Evolutionary conservation across 1,139 yeast genomes (phyloP).

Genomic region (Arxiozyma bovina): DNA sequence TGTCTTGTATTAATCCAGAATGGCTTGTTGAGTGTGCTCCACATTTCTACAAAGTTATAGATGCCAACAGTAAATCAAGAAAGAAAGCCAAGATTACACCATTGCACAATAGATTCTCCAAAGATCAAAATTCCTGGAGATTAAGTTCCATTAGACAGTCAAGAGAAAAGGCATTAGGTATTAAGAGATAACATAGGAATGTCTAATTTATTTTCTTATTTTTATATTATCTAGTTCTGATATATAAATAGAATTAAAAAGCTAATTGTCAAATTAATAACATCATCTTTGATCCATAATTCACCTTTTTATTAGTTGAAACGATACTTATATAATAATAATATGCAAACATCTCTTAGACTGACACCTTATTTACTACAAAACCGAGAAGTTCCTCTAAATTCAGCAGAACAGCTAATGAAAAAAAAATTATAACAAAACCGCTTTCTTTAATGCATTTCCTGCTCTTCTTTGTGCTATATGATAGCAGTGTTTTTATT

Average conservation of each 20-base stretch:
- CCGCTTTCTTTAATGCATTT: not conserved
- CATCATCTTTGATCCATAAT: not conserved
- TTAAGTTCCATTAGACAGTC: conserved; percentile 36
- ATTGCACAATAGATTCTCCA: conserved; percentile 46
- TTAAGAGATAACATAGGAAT: conserved; percentile 15
- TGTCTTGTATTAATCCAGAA: conserved; percentile 67
- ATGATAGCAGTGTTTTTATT: too few relatives aligned
- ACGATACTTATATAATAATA: too few relatives aligned
- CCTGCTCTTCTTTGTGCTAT: not conserved
- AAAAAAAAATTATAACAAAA: not conserved
- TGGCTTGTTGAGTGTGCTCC: conserved; percentile 90
- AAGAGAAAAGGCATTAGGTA: conserved; percentile 27
- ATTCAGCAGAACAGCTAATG: too few relatives aligned
- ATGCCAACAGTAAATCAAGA: conserved; percentile 35
- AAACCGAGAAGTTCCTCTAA: not conserved
- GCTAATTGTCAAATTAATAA: not conserved
- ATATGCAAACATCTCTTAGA: too few relatives aligned
- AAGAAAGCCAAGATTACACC: conserved; percentile 51
- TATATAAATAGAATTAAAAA: too few relatives aligned
- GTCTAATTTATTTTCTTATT: not conserved
- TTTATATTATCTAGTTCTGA: not conserved
- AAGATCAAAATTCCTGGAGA: conserved; percentile 48
- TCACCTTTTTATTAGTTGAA: too few relatives aligned
- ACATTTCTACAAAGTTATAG: conserved; percentile 60
- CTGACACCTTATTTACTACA: not conserved